Conservation (phyloP, 345 rosid species). For the Citrus inodora region DNA sequence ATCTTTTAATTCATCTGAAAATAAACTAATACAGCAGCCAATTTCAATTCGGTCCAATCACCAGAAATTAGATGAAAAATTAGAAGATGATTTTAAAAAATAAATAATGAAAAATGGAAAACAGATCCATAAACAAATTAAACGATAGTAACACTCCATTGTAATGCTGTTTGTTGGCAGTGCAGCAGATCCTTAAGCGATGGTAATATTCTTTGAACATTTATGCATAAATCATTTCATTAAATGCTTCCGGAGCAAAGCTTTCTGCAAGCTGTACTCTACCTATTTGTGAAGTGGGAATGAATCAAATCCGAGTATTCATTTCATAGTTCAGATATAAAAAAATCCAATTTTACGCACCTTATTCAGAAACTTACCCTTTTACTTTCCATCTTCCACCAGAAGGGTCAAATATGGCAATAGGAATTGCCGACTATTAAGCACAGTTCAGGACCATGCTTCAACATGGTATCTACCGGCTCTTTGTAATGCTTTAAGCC, state of each 20-base stretch:
- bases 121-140: not conserved
- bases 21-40: not conserved
- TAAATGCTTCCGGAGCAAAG: too few species aligned
- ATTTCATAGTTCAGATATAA: too few species aligned
- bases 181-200: not conserved
- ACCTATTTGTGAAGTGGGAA: too few species aligned
- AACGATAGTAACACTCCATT: too few species aligned
- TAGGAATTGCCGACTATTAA: not conserved
- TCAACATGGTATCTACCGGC: conserved; percentile 86
- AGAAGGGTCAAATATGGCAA: not conserved
- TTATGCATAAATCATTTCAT: too few species aligned
- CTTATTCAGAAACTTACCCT: not conserved
- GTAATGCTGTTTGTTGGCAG: too few species aligned
- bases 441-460: conserved; percentile 76
- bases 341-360: not conserved
- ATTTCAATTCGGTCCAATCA: not conserved
- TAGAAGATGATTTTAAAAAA: not conserved
- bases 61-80: not conserved
- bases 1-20: too few species aligned
- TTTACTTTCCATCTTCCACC: too few species aligned
- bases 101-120: not conserved
- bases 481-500: conserved; percentile 69
- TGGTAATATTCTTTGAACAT: not conserved
- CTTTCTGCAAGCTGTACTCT: too few species aligned
- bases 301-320: too few species aligned